Evolutionary conservation across 495 filamentous ascomycete species (phyloP).

Genomic region (Penicillium crystallinum): DNA sequence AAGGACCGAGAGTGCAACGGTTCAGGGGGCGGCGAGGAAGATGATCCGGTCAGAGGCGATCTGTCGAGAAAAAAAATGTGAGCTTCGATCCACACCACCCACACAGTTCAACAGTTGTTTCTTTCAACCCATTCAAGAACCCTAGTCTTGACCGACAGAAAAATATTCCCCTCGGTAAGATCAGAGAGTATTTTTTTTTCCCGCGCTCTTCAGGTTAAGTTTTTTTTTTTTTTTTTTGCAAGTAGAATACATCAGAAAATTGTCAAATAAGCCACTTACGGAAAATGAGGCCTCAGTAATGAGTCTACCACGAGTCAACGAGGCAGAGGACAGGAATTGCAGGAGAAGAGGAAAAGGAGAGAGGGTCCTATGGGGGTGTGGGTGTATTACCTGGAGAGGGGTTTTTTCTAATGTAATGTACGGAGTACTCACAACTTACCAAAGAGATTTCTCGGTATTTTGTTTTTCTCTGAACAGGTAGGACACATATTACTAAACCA

Average conservation of each 20-base stretch:
- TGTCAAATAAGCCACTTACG: conserved; percentile 16
- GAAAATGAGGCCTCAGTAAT: conserved; percentile 18
- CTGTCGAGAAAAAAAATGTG: conserved; percentile 18
- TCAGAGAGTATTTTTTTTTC: background rate
- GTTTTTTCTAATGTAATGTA: background rate
- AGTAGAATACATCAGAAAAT: background rate
- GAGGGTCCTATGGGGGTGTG: conserved; percentile 18
- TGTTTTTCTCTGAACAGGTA: background rate
- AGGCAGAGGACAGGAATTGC: conserved; percentile 25
- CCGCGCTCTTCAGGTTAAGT: background rate
- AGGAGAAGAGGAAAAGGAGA: conserved; percentile 17
- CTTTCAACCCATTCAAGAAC: background rate
- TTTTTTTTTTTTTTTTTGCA: background rate
- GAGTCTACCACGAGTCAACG: conserved; percentile 38
- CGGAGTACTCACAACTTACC: too few relatives aligned
- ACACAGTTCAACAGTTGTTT: background rate
- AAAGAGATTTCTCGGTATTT: background rate
- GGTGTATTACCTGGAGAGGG: conserved; percentile 11
- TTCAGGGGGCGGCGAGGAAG: conserved; percentile 26
- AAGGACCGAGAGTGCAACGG: conserved; percentile 12
- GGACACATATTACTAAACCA: too few relatives aligned
- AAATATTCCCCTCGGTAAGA: background rate
- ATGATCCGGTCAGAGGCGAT: conserved; percentile 32
- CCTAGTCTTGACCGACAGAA: background rate
- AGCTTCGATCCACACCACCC: conserved; percentile 9